Evolutionary conservation across 2,329 filamentous ascomycete genomes (phyloP).

Genomic region (Chrysoporthe deuterocubensis): DNA sequence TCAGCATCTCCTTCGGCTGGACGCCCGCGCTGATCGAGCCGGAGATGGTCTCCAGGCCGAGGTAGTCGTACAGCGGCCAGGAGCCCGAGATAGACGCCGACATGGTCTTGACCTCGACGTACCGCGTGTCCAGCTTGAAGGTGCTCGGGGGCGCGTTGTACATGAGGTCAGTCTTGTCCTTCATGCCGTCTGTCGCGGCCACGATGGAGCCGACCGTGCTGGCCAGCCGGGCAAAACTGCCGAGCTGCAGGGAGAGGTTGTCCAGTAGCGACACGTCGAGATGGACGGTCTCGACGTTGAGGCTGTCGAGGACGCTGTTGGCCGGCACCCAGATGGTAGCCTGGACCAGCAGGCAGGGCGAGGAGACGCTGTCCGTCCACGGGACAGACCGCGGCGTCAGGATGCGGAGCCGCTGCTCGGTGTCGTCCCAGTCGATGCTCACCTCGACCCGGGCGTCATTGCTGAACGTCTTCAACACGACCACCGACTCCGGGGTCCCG

Average conservation of each 20-base stretch:
- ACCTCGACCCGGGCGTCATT: constrained; percentile 49
- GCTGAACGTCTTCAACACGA: constrained; percentile 50
- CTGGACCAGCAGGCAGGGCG: constrained; percentile 53
- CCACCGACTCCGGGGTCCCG: constrained; percentile 39
- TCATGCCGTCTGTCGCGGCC: constrained; percentile 39
- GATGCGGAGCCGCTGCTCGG: constrained; percentile 45
- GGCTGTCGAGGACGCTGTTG: constrained; percentile 41
- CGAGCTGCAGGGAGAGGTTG: constrained; percentile 44
- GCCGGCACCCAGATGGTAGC: constrained; percentile 52
- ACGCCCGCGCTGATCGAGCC: constrained; percentile 48
- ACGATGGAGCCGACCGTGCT: constrained; percentile 46
- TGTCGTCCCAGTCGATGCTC: constrained; percentile 39
- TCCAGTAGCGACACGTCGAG: constrained; percentile 47
- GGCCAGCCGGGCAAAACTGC: constrained; percentile 37
- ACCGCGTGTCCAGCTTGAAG: constrained; percentile 48
- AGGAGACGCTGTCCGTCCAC: constrained; percentile 8
- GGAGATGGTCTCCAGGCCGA: constrained; percentile 49
- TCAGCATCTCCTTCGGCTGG: constrained; percentile 44
- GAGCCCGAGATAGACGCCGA: constrained; percentile 51
- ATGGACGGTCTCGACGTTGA: constrained; percentile 44
- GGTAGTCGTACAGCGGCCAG: constrained; percentile 55
- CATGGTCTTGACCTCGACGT: constrained; percentile 47
- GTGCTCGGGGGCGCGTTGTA: constrained; percentile 37
- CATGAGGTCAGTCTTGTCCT: constrained; percentile 31
- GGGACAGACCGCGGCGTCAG: constrained; percentile 42